A percentile compares a stretch with the other conserved stretches of the same genome.
These are phyloP conservation scores for Penicillium sclerotiorum DNA, from an alignment of 2,329 filamentous ascomycete genomes.

Conservation along the genomic window DNA sequence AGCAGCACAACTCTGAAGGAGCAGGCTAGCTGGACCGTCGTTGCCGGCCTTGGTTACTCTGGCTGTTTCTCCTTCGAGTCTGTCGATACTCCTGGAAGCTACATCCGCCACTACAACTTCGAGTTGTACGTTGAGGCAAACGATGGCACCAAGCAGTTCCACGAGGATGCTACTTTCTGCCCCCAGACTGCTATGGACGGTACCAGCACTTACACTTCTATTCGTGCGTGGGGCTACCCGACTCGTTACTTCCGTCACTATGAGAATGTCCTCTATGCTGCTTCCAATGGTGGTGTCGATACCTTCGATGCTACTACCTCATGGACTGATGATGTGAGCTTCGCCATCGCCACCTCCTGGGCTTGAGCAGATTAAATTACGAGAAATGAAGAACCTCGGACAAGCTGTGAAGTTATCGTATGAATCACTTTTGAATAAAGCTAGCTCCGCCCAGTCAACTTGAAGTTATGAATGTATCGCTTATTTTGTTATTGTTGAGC, in stretches of 20 bases:
- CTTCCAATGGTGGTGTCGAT: slow-evolving; percentile 60
- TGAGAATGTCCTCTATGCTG: slow-evolving; percentile 49
- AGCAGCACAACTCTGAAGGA: slow-evolving; percentile 55
- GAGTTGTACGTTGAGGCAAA: slow-evolving; percentile 52
- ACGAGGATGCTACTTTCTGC: slow-evolving; percentile 67
- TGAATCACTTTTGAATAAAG: too few species aligned
- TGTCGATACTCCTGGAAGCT: slow-evolving; percentile 60
- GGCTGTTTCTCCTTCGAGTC: slow-evolving; percentile 66
- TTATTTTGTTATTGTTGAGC: too few species aligned
- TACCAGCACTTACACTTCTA: slow-evolving; percentile 47
- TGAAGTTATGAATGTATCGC: too few species aligned
- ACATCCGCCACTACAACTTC: slow-evolving; percentile 60
- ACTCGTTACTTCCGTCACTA: slow-evolving; percentile 63
- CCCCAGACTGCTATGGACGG: slow-evolving; percentile 56
- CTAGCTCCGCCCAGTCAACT: too few species aligned
- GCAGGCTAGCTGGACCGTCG: slow-evolving; percentile 58
- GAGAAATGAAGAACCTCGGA: too few species aligned
- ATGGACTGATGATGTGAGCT: slow-evolving; percentile 61
- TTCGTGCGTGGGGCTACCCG: slow-evolving; percentile 63
- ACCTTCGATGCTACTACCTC: slow-evolving; percentile 52
- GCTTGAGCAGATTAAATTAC: too few species aligned
- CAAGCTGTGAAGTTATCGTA: too few species aligned
- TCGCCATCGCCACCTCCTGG: too few species aligned
- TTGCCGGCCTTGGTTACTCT: slow-evolving; percentile 58
- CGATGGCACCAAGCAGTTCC: slow-evolving; percentile 60